A percentile compares a stretch with the other conserved stretches of the same genome.
Evolutionary conservation across 129 eudicot species (phyloP).

Genomic region (Flaveria bidentis): DNA sequence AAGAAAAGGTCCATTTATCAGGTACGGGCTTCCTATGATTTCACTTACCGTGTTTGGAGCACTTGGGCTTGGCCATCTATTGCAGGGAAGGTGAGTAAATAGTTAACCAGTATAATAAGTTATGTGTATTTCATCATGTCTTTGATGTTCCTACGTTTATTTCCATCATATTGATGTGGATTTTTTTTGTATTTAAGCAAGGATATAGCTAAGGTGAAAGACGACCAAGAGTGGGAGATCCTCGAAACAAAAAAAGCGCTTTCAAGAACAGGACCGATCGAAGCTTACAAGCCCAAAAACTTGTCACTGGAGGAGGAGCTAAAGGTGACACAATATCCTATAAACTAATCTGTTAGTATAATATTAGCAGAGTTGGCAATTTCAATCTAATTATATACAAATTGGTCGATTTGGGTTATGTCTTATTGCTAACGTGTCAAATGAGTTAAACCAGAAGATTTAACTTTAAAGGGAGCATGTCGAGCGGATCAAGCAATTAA

Average conservation of each 20-base stretch:
- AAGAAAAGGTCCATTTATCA: conserved; percentile 77
- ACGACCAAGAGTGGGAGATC: conserved; percentile 93
- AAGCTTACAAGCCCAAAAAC: conserved; percentile 85
- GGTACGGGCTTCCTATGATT: conserved; percentile 97
- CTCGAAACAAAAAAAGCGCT: conserved; percentile 81
- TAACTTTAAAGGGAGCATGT: neutral
- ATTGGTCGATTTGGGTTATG: neutral
- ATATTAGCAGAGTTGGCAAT: neutral
- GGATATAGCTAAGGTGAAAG: conserved; percentile 95
- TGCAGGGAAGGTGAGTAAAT: conserved; percentile 77
- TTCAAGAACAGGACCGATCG: conserved; percentile 83
- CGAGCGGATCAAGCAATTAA: neutral
- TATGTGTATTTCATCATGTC: neutral
- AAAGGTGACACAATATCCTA: conserved; percentile 46
- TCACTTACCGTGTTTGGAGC: conserved; percentile 90
- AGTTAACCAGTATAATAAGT: neutral
- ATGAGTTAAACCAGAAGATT: neutral
- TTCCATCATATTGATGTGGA: conserved; percentile 4
- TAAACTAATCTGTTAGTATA: conserved; percentile 2
- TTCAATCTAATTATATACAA: neutral
- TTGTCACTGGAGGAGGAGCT: conserved; percentile 80
- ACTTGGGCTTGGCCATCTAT: conserved; percentile 86
- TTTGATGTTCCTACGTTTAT: neutral
- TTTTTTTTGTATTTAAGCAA: conserved; percentile 54
- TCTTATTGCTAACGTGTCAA: neutral